Evolutionary conservation across 148 eudicot genomes (phyloP).

Genomic region (Rheum nobile): DNA sequence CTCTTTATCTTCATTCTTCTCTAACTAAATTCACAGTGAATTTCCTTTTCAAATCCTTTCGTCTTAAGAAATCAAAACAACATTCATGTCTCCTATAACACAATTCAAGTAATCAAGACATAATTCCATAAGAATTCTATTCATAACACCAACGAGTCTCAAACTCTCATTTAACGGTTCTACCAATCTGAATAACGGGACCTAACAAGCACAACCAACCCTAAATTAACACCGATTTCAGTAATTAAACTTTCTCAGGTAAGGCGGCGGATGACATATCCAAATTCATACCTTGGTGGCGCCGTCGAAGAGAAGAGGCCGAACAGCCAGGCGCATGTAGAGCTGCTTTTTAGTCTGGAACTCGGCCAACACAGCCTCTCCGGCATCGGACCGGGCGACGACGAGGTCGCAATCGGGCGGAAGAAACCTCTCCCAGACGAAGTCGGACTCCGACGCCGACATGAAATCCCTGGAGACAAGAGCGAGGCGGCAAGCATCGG

Average conservation of each 20-base stretch:
- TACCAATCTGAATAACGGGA: background rate
- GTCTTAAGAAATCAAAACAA: too few species aligned
- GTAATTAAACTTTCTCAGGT: background rate
- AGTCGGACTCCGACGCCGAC: conserved; percentile 40
- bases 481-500: conserved; percentile 29
- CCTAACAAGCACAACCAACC: background rate
- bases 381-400: conserved; percentile 18
- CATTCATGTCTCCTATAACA: too few species aligned
- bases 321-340: conserved; percentile 28
- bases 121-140: too few species aligned
- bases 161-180: too few species aligned
- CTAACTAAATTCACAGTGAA: too few species aligned
- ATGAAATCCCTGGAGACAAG: conserved; percentile 25
- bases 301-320: conserved; percentile 38
- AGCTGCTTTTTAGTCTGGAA: conserved; percentile 30
- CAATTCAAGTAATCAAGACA: too few species aligned
- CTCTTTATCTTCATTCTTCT: background rate
- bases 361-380: conserved; percentile 3
- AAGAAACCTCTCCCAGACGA: conserved; percentile 37
- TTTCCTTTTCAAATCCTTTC: too few species aligned
- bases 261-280: background rate
- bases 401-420: conserved; percentile 38
- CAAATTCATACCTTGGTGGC: conserved; percentile 33
- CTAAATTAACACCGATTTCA: background rate
- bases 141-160: too few species aligned